Evolutionary conservation across 1,139 yeast species (phyloP).

Genomic region (Pichia cactophila): DNA sequence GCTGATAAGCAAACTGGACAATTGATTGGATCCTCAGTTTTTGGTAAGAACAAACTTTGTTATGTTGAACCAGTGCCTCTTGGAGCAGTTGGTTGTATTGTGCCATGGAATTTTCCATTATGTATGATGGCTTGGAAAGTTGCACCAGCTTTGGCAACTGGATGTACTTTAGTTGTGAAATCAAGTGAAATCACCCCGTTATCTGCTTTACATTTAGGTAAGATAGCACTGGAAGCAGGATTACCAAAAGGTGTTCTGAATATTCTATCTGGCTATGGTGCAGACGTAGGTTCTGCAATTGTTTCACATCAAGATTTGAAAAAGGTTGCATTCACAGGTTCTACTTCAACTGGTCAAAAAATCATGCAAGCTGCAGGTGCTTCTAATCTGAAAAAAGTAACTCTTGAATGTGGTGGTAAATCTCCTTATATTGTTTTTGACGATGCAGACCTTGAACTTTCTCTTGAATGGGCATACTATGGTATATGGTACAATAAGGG

Average conservation of each 20-base stretch:
- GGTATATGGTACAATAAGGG: constrained; percentile 49
- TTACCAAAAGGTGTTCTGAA: constrained; percentile 77
- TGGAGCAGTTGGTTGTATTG: constrained; percentile 78
- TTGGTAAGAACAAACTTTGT: constrained; percentile 35
- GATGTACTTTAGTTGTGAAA: constrained; percentile 73
- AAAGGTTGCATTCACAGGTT: constrained; percentile 82
- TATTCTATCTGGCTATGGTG: constrained; percentile 61
- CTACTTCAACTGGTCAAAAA: constrained; percentile 72
- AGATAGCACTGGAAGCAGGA: constrained; percentile 61
- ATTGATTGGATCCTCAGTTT: constrained; percentile 36
- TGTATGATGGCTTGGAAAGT: constrained; percentile 76
- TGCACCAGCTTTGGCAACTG: constrained; percentile 78
- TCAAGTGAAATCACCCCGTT: constrained; percentile 81
- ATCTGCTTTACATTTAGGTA: constrained; percentile 61
- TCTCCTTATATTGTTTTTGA: constrained; percentile 47
- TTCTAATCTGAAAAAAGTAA: constrained; percentile 66
- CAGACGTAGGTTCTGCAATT: constrained; percentile 54
- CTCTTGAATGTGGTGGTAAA: constrained; percentile 64
- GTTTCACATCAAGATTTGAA: constrained; percentile 53
- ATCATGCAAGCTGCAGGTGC: constrained; percentile 68
- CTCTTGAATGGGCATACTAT: constrained; percentile 35
- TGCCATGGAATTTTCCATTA: constrained; percentile 86
- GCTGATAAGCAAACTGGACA: constrained; percentile 74
- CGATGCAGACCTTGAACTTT: constrained; percentile 40
- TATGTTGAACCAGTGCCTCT: constrained; percentile 59